Base-by-base conservation (phyloP, 2,329 filamentous ascomycete genomes). In the Xylaria sp. region DNA sequence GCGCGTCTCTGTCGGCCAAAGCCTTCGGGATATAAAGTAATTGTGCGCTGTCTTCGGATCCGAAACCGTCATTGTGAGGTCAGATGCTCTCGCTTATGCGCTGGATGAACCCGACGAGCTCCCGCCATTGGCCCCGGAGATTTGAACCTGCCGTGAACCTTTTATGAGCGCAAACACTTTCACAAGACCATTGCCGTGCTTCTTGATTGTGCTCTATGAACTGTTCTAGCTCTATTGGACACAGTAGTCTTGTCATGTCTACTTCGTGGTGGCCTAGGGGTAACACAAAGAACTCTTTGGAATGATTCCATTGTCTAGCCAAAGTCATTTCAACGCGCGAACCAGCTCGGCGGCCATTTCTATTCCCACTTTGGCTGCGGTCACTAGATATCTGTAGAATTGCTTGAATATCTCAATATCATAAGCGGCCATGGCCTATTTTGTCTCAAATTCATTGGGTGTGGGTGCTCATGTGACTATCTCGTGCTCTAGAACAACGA, bases 21-120 rank as follows among this genome's bases (percentile, higher is more conserved):
- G 15, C n/a, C 20, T 12, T 31, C 25, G 23, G 54, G 62, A 52
- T 61, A 44, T 31, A 39, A 62, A 54, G 55, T 18, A 7, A 46
- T 23, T 51, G 41, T 64, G 46, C 15, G 54, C 31, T 34, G 39
- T 15, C 25, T 50, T 67, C 52, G 46, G 64, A 65, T 31, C 46
- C 44, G 62, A 67, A 63, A 58, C n/a, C 50, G n/a, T 6, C 39
- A 46, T 55, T 60, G 48, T 46, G 52, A 54, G 64, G 55, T 67
- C 58, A 70, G 55, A 28, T 28, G 8, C 37, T 23, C 58, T 28
- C 56, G 41, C 48, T 63, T 65, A 57, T 55, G 50, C 44, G 15
- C 55, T 51, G 23, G 34, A 25, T 48, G 34, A 56, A 59, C 34
- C 50, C 41, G 10, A 56, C 23, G 39, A 56, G 44, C 48, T 60